Evolutionary conservation across 768 basidiomycete genomes (phyloP), one percentile per base, ranked within the genome.

Genomic region (Kwoniella dejecticola): DNA sequence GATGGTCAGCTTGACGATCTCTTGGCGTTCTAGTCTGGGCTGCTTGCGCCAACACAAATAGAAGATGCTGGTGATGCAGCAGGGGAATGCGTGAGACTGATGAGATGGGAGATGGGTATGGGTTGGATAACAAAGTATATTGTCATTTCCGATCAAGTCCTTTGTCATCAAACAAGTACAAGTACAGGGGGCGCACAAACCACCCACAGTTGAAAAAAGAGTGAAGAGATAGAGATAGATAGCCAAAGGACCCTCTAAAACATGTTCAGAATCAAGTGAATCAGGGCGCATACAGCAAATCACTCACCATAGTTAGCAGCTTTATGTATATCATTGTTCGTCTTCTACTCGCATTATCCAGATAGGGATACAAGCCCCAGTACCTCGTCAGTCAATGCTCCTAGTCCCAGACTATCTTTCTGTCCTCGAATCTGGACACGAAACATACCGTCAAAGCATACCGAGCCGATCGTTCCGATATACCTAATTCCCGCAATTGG

Each of bases 261-360:
- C 50, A 38, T 41, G 10, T n/a, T 6, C n/a, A 36, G 7, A 7
- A 7, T 36, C 33, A 36, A 36, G 33, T 36, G 33, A 36, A 36
- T 36, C 7, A 7, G 33, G 7, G 33, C 33, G 15, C 33, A 36
- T 15, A 36, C 33, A 36, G 15, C 33, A 36, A 36, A 55, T 8
- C 2, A 75, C 78, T 75, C 69, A 79, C 78, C 76, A 69, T 74
- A 75, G 57, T 76, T 68, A 13, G 78, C 78, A 23, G 78, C 78
- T 52, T 59, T 62, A 15, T 64, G 63, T 19, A 75, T 61, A 68
- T 79, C 62, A 31, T 72, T 72, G 19, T 68, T 67, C 11, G 60
- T 66, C 48, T 64, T 70, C 76, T 77, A 61, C 49, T 24, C 49
- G 17, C 41, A 46, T 29, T 7, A 10, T 19, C 15, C 24, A 6